Evolutionary conservation across 257 asterid species (phyloP).

Genomic region (Capsicum baccatum): DNA sequence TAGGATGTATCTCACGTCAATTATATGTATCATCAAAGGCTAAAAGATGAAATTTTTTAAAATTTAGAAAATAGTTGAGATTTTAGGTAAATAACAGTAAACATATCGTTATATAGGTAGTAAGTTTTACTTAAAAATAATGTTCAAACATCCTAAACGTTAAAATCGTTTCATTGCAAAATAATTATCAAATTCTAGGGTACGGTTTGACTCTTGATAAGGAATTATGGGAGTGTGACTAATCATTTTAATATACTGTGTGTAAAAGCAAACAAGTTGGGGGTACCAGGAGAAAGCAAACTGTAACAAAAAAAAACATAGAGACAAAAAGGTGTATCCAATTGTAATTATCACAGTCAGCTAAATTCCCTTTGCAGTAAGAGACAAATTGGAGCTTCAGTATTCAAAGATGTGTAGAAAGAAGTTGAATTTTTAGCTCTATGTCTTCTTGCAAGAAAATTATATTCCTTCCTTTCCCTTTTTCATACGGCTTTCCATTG

Average conservation of each 20-base stretch:
- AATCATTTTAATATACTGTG: not conserved
- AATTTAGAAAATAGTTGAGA: too few relatives aligned
- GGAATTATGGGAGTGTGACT: not conserved
- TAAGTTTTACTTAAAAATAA: too few relatives aligned
- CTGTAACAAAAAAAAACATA: not conserved
- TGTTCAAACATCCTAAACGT: not conserved
- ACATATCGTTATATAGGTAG: too few relatives aligned
- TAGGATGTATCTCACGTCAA: too few relatives aligned
- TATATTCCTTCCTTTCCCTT: not conserved
- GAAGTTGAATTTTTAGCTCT: slow-evolving; percentile 24
- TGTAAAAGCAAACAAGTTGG: slow-evolving; percentile 11
- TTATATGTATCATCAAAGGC: too few relatives aligned
- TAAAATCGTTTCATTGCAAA: not conserved
- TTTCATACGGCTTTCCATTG: not conserved
- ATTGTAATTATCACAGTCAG: not conserved
- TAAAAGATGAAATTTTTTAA: too few relatives aligned
- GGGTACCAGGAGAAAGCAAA: not conserved
- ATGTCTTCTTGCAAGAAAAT: not conserved
- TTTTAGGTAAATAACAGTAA: too few relatives aligned
- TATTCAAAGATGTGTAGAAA: slow-evolving; percentile 5
- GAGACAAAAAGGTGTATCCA: not conserved
- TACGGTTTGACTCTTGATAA: not conserved
- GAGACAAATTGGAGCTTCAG: slow-evolving; percentile 23
- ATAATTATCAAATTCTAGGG: too few relatives aligned
- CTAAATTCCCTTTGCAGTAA: slow-evolving; percentile 2